Percentiles rank a stretch among this genome's conserved stretches.
Evolutionary conservation across 768 basidiomycete species (phyloP).

Genomic region (Dioszegia crocea): DNA sequence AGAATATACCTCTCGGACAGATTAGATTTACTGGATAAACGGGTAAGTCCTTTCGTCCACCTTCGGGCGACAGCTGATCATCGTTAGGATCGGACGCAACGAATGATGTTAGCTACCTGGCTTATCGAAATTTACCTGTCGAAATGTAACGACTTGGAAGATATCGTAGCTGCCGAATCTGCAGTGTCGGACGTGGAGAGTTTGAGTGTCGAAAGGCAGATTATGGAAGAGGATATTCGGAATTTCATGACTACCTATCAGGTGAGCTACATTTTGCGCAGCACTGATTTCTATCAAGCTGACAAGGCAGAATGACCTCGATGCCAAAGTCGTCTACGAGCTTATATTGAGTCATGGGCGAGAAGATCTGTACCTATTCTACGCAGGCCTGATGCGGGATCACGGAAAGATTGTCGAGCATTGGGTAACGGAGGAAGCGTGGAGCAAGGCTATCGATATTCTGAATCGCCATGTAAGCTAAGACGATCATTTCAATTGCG

Average conservation of each 20-base stretch:
- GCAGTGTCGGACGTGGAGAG: conserved; percentile 74
- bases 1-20: conserved; percentile 83
- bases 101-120: conserved; percentile 98
- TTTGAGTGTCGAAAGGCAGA: conserved; percentile 67
- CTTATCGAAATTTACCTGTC: conserved; percentile 94
- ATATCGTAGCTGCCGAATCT: conserved; percentile 77
- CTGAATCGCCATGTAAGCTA: conserved; percentile 73
- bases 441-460: conserved; percentile 83
- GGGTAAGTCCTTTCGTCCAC: conserved; percentile 55
- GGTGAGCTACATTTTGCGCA: conserved; percentile 52
- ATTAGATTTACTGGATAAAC: conserved; percentile 76
- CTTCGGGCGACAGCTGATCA: not conserved
- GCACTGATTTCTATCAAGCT: not conserved
- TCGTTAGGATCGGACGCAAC: conserved; percentile 81
- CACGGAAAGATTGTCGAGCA: conserved; percentile 79
- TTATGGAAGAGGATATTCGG: conserved; percentile 86
- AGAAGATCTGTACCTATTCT: conserved; percentile 86
- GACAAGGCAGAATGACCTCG: conserved; percentile 65
- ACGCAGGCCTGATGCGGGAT: conserved; percentile 76
- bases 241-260: conserved; percentile 94
- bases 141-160: conserved; percentile 94
- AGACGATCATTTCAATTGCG: not conserved
- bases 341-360: conserved; percentile 90
- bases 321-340: conserved; percentile 80
- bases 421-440: conserved; percentile 87